Evolutionary conservation across 345 rosid species (phyloP).

Genomic region (Lumnitzera littorea): DNA sequence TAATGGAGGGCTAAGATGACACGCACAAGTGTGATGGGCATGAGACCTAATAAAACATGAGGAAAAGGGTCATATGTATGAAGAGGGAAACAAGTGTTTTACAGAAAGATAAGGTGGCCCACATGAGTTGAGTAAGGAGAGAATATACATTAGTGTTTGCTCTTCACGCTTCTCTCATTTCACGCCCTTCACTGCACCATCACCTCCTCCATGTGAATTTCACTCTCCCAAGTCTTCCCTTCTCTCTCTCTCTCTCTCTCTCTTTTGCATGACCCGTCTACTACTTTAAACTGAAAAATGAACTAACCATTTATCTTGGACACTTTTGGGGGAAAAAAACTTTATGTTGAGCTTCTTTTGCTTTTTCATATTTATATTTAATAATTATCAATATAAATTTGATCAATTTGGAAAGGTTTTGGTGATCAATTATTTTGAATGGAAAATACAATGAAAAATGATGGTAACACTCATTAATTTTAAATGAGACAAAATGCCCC

Average conservation of each 20-base stretch:
- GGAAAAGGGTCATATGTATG: background rate
- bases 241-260: background rate
- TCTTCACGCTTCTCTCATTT: background rate
- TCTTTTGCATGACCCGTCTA: too few species aligned
- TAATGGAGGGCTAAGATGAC: conserved; percentile 33
- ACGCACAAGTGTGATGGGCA: conserved; percentile 18
- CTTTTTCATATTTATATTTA: too few species aligned
- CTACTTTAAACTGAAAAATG: too few species aligned
- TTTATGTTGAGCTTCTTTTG: too few species aligned
- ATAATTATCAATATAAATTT: too few species aligned
- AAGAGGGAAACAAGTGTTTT: conserved; percentile 37
- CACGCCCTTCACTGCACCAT: background rate
- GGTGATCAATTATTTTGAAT: too few species aligned
- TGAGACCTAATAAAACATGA: conserved; percentile 11
- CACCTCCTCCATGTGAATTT: background rate
- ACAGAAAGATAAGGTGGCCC: conserved; percentile 51
- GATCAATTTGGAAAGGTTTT: too few species aligned
- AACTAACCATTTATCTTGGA: too few species aligned
- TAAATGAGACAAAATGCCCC: too few species aligned
- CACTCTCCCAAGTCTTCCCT: background rate
- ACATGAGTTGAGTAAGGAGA: conserved; percentile 31
- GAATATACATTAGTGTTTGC: background rate
- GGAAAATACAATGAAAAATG: too few species aligned
- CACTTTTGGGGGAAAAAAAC: too few species aligned
- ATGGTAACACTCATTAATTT: too few species aligned